Conservation (phyloP, 768 basidiomycete genomes). For the Vishniacozyma victoriae region DNA sequence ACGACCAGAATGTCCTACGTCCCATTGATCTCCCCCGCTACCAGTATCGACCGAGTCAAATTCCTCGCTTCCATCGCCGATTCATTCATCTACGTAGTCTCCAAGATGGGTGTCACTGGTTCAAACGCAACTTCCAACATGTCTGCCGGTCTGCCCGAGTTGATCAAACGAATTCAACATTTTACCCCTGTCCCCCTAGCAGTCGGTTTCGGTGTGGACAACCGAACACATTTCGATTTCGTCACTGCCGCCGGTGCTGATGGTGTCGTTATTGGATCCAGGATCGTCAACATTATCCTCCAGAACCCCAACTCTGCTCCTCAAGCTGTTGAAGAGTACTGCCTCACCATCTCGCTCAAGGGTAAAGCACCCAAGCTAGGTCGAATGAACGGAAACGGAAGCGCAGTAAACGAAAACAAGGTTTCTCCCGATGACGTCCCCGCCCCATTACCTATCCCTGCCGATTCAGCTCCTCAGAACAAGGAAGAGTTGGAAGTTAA, state of each 20-base stretch:
- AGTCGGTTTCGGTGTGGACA: conserved; percentile 95
- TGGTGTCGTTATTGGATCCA: conserved; percentile 88
- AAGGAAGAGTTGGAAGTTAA: conserved; percentile 28
- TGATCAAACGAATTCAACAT: conserved; percentile 74
- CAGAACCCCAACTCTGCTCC: conserved; percentile 50
- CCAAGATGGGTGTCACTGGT: conserved; percentile 99
- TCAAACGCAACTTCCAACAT: conserved; percentile 65
- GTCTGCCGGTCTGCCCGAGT: conserved; percentile 71
- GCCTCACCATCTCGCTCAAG: conserved; percentile 61
- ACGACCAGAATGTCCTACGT: conserved; percentile 79
- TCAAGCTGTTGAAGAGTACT: conserved; percentile 53
- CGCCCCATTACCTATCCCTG: conserved; percentile 29
- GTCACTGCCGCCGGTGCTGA: conserved; percentile 86
- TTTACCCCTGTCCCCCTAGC: conserved; percentile 77
- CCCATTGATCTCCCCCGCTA: conserved; percentile 91
- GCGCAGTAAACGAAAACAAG: background rate
- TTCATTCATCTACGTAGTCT: conserved; percentile 97
- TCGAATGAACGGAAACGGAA: conserved; percentile 8
- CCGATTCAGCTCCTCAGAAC: conserved; percentile 22
- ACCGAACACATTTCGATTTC: conserved; percentile 75
- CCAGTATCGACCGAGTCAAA: conserved; percentile 74
- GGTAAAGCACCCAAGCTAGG: conserved; percentile 34
- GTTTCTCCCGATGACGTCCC: conserved; percentile 20
- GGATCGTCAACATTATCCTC: conserved; percentile 74
- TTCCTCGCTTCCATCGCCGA: conserved; percentile 92